Evolutionary conservation across 192 early-diverging fungal genomes (phyloP).

Genomic region (Paraglomus brasilianum): DNA sequence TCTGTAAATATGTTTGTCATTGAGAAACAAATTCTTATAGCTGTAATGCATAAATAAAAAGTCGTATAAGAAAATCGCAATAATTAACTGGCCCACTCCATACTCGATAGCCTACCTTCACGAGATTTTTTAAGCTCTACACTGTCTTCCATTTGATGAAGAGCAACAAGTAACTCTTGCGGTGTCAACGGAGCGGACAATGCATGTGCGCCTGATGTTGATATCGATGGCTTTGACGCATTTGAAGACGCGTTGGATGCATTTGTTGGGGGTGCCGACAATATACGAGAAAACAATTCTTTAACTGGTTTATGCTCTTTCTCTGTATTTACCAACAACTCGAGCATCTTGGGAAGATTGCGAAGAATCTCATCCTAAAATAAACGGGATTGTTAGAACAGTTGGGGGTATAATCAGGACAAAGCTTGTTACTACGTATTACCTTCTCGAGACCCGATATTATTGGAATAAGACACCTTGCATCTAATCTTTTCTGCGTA

Average conservation of each 20-base stretch:
- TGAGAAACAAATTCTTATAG: conserved; percentile 72
- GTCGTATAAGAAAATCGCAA: neutral
- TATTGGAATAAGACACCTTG: conserved; percentile 68
- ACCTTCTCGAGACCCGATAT: conserved; percentile 63
- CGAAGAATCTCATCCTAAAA: conserved; percentile 53
- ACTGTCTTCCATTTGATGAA: conserved; percentile 69
- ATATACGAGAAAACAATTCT: conserved; percentile 59
- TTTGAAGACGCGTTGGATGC: conserved; percentile 12
- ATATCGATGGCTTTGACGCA: neutral
- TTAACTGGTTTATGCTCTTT: conserved; percentile 56
- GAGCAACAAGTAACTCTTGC: conserved; percentile 63
- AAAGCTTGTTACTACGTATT: neutral
- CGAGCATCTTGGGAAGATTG: conserved; percentile 60
- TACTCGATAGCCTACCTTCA: conserved; percentile 53
- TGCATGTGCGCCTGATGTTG: neutral
- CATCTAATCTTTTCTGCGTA: conserved; percentile 56
- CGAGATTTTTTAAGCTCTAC: conserved; percentile 62
- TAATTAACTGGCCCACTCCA: neutral
- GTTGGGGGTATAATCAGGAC: neutral
- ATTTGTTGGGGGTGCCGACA: conserved; percentile 38
- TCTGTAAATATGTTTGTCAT: conserved; percentile 64
- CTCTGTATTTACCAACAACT: conserved; percentile 64
- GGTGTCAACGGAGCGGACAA: conserved; percentile 50
- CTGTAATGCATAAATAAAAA: conserved; percentile 40
- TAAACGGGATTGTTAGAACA: neutral